These are phyloP conservation scores for Platanthera zijinensis DNA, from an alignment of 106 monocot genomes.

Conservation along the genomic window DNA sequence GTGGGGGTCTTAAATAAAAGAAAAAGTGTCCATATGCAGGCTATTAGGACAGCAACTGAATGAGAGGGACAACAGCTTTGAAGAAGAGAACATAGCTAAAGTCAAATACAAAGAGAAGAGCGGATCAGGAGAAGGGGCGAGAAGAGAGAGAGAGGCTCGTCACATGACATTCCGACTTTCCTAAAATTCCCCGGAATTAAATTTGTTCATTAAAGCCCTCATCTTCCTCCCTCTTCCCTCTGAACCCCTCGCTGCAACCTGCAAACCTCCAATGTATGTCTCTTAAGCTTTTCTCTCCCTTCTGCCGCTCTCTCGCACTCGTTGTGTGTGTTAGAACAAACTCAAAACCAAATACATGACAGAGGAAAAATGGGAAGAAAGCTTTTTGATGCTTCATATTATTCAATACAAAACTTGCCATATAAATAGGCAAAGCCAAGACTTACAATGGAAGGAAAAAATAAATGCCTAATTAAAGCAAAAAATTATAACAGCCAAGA, in stretches of 20 bases:
- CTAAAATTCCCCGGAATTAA: slow-evolving; percentile 22
- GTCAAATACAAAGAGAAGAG: slow-evolving; percentile 15
- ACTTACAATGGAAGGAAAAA: too few species aligned
- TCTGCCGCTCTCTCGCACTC: slow-evolving; percentile 2
- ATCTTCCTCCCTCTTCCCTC: slow-evolving; percentile 2
- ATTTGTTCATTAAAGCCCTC: slow-evolving; percentile 23
- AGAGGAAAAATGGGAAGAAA: too few species aligned
- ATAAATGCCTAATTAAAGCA: too few species aligned
- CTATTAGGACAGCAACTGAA: slow-evolving; percentile 30
- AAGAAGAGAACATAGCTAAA: slow-evolving; percentile 26
- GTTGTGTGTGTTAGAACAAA: too few species aligned
- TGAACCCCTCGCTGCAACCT: background rate
- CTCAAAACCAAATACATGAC: too few species aligned
- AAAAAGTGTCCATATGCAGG: slow-evolving; percentile 3
- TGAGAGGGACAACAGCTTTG: slow-evolving; percentile 35
- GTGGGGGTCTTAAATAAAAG: slow-evolving; percentile 7
- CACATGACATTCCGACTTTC: slow-evolving; percentile 34
- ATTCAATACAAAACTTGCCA: too few species aligned
- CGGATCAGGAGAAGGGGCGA: slow-evolving; percentile 10
- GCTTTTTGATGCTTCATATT: too few species aligned
- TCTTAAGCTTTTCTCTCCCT: background rate
- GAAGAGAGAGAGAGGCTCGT: background rate
- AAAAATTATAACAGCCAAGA: too few species aligned
- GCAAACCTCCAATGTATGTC: slow-evolving; percentile 20
- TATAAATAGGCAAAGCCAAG: too few species aligned